These are phyloP conservation scores for Lichtheimia hyalospora DNA, from an alignment of 371 early-diverging fungal genomes.

Conservation along the genomic window DNA sequence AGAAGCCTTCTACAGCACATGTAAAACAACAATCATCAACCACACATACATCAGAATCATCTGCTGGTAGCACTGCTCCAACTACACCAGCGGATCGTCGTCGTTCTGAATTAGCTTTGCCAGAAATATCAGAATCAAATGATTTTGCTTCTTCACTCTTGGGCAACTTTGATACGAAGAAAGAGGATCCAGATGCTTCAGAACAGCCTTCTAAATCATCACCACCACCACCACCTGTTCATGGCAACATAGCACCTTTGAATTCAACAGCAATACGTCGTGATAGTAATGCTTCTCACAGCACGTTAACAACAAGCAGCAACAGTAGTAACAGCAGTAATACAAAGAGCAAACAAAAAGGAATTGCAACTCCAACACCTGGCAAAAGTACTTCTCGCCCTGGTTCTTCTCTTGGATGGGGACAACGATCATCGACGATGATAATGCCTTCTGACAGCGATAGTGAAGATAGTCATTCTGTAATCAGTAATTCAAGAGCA, in stretches of 20 bases:
- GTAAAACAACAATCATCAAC: constrained; percentile 2
- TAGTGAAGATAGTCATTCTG: background rate
- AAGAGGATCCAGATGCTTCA: background rate
- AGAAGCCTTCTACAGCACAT: background rate
- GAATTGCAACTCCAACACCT: background rate
- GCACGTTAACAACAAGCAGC: background rate
- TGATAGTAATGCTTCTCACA: background rate
- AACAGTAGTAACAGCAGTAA: background rate
- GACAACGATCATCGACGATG: background rate
- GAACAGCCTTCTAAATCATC: background rate
- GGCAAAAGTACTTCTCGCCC: constrained; percentile 1
- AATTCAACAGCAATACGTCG: background rate
- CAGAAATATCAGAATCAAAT: constrained; percentile 12
- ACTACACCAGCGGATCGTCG: background rate
- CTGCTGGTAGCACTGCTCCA: background rate
- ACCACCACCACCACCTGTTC: constrained; percentile 2
- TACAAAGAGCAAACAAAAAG: constrained; percentile 1
- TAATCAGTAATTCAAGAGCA: background rate
- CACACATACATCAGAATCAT: background rate
- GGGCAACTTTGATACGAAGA: constrained; percentile 6
- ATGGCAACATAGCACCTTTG: background rate
- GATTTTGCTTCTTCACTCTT: constrained; percentile 13
- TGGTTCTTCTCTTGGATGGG: constrained; percentile 5
- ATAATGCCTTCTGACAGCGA: constrained; percentile 3
- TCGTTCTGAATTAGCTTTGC: constrained; percentile 6